phyloP scores from a whole-genome alignment of 768 basidiomycete genomes.

The Tricholoma sp. region DNA sequence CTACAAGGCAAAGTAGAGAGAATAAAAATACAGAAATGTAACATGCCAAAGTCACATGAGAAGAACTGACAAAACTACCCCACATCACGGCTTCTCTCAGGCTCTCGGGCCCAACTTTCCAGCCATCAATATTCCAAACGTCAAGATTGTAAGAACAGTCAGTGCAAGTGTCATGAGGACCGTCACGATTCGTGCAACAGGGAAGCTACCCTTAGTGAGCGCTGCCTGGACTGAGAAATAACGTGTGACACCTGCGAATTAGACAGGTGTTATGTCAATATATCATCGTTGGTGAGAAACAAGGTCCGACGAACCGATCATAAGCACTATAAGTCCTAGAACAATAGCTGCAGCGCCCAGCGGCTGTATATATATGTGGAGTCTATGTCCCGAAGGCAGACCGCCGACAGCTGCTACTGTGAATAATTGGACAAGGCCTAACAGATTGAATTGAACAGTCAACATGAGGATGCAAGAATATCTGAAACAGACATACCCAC shows the following conservation, averaged over 20 bases:
- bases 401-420: constrained; percentile 12
- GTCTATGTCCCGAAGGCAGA: constrained; percentile 10
- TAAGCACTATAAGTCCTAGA: constrained; percentile 16
- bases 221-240: constrained; percentile 21
- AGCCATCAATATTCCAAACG: constrained; percentile 16
- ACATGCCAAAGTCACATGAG: no score
- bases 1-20: no score
- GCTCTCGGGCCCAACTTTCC: constrained; percentile 15
- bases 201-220: constrained; percentile 18
- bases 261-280: background rate
- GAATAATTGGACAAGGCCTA: constrained; percentile 20
- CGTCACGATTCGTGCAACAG: constrained; percentile 14
- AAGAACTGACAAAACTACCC: background rate
- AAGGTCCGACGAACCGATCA: constrained; percentile 12
- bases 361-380: constrained; percentile 18
- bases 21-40: no score
- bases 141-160: constrained; percentile 12
- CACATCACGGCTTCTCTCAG: background rate
- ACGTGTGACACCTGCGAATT: constrained; percentile 12
- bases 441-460: background rate
- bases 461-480: background rate
- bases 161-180: constrained; percentile 13
- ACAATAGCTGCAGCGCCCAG: constrained; percentile 17
- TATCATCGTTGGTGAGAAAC: background rate
- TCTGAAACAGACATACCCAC: constrained; percentile 24